These are phyloP conservation scores for Curvularia spicifera DNA, from an alignment of 2,329 filamentous ascomycete genomes.

Conservation along the genomic window DNA sequence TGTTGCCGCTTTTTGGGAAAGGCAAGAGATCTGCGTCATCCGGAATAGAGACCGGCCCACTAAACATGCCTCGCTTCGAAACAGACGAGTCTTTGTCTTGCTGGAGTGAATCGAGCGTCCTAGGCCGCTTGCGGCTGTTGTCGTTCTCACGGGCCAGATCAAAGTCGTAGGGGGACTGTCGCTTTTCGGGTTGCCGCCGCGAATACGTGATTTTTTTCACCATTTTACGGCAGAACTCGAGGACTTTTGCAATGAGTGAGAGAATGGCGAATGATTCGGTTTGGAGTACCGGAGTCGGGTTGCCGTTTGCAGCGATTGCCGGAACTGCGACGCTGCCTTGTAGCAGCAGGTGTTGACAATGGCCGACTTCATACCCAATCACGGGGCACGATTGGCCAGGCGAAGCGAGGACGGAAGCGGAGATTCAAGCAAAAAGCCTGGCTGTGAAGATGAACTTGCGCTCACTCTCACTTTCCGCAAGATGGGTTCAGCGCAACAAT, in stretches of 20 bases:
- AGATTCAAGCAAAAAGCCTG: not conserved
- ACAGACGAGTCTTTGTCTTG: constrained; percentile 10
- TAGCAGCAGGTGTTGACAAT: constrained; percentile 15
- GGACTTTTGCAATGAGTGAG: constrained; percentile 14
- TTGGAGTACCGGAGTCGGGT: constrained; percentile 5
- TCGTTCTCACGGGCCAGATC: constrained; percentile 17
- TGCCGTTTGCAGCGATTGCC: constrained; percentile 7
- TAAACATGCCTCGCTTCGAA: constrained; percentile 23
- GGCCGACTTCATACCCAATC: not conserved
- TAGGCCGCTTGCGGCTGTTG: constrained; percentile 25
- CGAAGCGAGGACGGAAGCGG: not conserved
- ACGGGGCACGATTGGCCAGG: not conserved
- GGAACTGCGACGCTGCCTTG: constrained; percentile 12
- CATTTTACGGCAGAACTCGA: constrained; percentile 19
- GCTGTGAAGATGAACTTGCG: constrained; percentile 2
- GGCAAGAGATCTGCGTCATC: constrained; percentile 16
- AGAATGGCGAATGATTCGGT: constrained; percentile 15
- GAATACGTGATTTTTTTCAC: constrained; percentile 31
- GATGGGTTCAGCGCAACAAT: not conserved
- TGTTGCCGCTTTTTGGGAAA: constrained; percentile 11
- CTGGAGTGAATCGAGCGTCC: constrained; percentile 9
- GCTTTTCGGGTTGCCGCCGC: constrained; percentile 20
- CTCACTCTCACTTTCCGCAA: constrained; percentile 1
- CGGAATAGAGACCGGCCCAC: constrained; percentile 29
- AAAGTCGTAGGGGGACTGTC: constrained; percentile 12